These are phyloP conservation scores for Phytophthora chlamydospora DNA, from an alignment of 352 stramenopile genomes.

Conservation along the genomic window DNA sequence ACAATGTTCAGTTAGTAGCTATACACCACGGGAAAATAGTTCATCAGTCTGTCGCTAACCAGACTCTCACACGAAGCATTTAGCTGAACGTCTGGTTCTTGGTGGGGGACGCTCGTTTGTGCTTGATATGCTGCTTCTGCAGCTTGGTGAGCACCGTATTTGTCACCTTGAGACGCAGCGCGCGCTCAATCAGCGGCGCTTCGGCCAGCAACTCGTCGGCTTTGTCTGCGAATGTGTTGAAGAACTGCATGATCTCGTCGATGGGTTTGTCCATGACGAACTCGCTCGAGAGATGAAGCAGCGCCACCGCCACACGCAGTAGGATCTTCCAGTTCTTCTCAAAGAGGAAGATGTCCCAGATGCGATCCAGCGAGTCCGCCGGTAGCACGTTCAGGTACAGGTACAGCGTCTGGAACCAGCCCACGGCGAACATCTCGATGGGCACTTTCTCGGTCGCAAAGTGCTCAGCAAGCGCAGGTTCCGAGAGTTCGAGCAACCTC, in stretches of 20 bases:
- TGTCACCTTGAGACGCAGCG: conserved; percentile 79
- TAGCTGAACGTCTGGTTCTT: conserved; percentile 24
- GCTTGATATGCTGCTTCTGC: conserved; percentile 66
- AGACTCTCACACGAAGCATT: not conserved
- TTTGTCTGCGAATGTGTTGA: conserved; percentile 81
- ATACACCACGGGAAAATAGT: conserved; percentile 14
- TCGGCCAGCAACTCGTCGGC: conserved; percentile 64
- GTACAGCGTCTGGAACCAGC: conserved; percentile 90
- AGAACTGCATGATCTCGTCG: conserved; percentile 87
- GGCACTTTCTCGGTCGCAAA: conserved; percentile 82
- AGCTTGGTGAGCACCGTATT: conserved; percentile 79
- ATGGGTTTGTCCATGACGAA: conserved; percentile 73
- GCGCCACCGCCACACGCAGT: conserved; percentile 67
- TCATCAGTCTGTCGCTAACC: conserved; percentile 6
- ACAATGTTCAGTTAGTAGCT: not conserved
- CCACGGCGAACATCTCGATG: conserved; percentile 89
- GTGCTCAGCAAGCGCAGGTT: conserved; percentile 66
- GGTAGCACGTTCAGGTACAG: conserved; percentile 88
- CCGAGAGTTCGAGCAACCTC: conserved; percentile 60
- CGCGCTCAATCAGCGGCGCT: conserved; percentile 47
- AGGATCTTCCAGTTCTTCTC: conserved; percentile 90
- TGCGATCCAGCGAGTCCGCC: conserved; percentile 64
- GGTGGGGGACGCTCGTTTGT: conserved; percentile 50
- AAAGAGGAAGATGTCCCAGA: conserved; percentile 89
- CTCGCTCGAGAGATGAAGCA: conserved; percentile 71